Base-by-base conservation (phyloP, 441 rosid genomes). In the Dalechampia spathulata region DNA sequence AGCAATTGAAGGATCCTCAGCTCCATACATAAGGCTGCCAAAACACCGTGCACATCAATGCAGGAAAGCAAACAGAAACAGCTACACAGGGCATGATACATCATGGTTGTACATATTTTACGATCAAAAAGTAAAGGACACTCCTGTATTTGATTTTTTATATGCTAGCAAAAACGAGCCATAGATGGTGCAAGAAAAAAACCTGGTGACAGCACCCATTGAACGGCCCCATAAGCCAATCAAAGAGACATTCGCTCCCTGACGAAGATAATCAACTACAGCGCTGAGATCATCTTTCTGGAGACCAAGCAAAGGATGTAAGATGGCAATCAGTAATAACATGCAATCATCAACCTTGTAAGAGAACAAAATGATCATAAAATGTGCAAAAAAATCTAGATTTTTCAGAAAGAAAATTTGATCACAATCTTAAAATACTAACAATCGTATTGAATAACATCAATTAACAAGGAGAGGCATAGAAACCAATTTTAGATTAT, bases 121-220 rank as follows among this genome's bases (percentile, higher is more conserved):
- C n/a, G n/a, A n/a, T n/a, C n/a, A n/a, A n/a, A n/a, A n/a, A n/a
- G n/a, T n/a, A n/a, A n/a, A n/a, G 52, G 5, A 36, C 44, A 21
- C 23, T 57, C 38, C 16, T 30, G 20, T 28, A 41, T n/a, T 23
- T 46, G 58, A 55, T 25, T 48, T 7, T 30, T 25, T 38, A 9
- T 53, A 40, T 46, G 57, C 48, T 21, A 23, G 57, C 51, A 42
- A 45, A 22, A 52, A 53, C n/a, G n/a, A n/a, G n/a, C n/a, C n/a
- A n/a, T 27, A 52, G 52, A 37, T 61, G 53, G 50, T 42, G 38
- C 45, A 47, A 25, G 60, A 45, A 63, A 38, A 62, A 17, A 65
- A 89, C 99, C 99, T 87, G 49, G 99, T 85, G 56, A 93, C 97
- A 52, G 97, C 86, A 58, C 99, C 99, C 99, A 93, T 89, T 54